Evolutionary conservation across 257 asterid species (phyloP).

Genomic region (Solanum etuberosum): DNA sequence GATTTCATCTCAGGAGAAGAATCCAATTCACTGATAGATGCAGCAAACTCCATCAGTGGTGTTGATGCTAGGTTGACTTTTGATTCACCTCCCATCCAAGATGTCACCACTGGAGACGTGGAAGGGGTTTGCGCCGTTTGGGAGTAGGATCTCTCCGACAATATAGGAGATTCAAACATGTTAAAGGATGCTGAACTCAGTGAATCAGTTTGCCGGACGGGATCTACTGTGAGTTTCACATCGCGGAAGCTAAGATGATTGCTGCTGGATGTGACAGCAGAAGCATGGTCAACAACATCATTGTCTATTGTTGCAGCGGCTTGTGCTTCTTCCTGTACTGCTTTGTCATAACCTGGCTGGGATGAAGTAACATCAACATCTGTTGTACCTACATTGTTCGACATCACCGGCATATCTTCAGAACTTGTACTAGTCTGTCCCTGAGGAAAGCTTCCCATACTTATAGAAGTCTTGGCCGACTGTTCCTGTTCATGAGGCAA

Average conservation of each 20-base stretch:
- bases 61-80: conserved; percentile 45
- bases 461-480: conserved; percentile 72
- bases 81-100: conserved; percentile 86
- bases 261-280: conserved; percentile 46
- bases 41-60: conserved; percentile 54
- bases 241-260: conserved; percentile 43
- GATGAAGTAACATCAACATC: conserved; percentile 21
- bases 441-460: conserved; percentile 75
- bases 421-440: conserved; percentile 82
- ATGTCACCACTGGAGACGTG: conserved; percentile 79
- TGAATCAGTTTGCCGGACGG: conserved; percentile 40
- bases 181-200: conserved; percentile 44
- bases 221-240: conserved; percentile 33
- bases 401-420: conserved; percentile 48
- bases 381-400: conserved; percentile 28
- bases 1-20: conserved; percentile 44
- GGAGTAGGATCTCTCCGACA: conserved; percentile 69
- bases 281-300: conserved; percentile 44
- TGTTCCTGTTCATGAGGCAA: conserved; percentile 81
- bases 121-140: conserved; percentile 39
- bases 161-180: conserved; percentile 48
- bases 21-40: conserved; percentile 41
- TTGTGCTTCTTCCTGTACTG: conserved; percentile 35
- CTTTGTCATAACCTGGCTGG: conserved; percentile 28
- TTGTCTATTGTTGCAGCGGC: conserved; percentile 33